Conservation (phyloP, 2,329 filamentous ascomycete species). For the Colletotrichum musae region DNA sequence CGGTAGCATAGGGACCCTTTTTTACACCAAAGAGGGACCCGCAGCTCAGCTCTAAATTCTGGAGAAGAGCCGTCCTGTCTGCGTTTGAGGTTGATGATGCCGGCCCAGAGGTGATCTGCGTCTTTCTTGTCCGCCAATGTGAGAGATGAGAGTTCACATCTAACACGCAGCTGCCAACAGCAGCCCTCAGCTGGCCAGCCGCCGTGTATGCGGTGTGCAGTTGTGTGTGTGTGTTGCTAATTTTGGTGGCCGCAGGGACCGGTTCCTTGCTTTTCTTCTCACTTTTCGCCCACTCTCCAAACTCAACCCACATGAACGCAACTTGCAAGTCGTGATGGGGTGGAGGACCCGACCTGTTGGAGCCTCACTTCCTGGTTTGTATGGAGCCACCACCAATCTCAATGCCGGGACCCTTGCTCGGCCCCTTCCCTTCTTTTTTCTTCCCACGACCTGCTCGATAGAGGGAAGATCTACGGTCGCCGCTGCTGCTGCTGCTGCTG, state of each 20-base stretch:
- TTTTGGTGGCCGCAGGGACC: conserved; percentile 5
- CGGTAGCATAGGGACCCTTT: neutral
- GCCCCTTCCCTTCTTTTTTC: neutral
- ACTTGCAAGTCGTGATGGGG: no score
- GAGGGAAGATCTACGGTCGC: neutral
- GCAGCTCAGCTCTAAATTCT: conserved; percentile 21
- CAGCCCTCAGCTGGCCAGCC: no score
- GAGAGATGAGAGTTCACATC: conserved; percentile 1
- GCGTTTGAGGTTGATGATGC: conserved; percentile 14
- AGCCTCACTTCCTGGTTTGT: conserved; percentile 6
- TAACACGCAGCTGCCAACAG: no score
- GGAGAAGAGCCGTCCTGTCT: conserved; percentile 4
- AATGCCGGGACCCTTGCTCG: neutral
- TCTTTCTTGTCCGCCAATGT: neutral
- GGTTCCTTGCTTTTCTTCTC: neutral
- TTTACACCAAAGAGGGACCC: neutral
- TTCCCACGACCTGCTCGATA: neutral
- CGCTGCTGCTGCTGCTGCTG: no score
- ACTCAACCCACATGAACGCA: no score
- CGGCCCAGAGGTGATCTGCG: conserved; percentile 4
- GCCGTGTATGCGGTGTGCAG: no score
- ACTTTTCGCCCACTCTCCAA: no score
- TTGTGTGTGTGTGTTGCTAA: no score
- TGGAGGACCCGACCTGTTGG: conserved; percentile 11
- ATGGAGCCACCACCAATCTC: neutral